Percentiles rank a stretch among this genome's conserved stretches.
Evolutionary conservation across 768 basidiomycete species (phyloP).

Genomic region (Auricularia sp.): DNA sequence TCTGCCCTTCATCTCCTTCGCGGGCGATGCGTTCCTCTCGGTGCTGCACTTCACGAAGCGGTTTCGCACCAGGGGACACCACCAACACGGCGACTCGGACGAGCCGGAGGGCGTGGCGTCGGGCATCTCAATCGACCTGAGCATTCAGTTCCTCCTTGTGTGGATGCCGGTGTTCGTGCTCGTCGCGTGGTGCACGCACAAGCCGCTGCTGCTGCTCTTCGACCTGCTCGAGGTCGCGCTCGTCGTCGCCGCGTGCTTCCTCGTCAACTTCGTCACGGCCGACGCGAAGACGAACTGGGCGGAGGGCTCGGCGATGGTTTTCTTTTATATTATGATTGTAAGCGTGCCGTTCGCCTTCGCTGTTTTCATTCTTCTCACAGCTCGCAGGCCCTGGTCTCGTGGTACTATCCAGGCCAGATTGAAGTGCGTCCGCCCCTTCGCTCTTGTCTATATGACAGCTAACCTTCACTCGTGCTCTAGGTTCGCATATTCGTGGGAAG

Average conservation of each 20-base stretch:
- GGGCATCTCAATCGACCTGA: constrained; percentile 63
- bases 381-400: constrained; percentile 58
- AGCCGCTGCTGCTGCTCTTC: constrained; percentile 56
- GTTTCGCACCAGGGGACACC: constrained; percentile 30
- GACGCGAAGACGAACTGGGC: constrained; percentile 73
- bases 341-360: constrained; percentile 21
- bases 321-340: constrained; percentile 61
- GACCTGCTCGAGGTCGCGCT: constrained; percentile 55
- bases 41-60: constrained; percentile 21
- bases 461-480: neutral
- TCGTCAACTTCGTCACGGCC: constrained; percentile 72
- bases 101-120: constrained; percentile 50
- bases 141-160: constrained; percentile 67
- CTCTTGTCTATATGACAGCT: neutral
- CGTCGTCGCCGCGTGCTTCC: constrained; percentile 56
- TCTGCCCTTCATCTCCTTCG: constrained; percentile 4
- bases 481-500: neutral
- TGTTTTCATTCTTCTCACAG: constrained; percentile 52
- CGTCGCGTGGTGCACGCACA: constrained; percentile 57
- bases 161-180: constrained; percentile 70
- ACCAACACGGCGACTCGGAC: constrained; percentile 21
- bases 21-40: constrained; percentile 2
- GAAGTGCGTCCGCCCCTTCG: constrained; percentile 23
- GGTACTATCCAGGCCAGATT: constrained; percentile 55
- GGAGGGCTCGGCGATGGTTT: constrained; percentile 56